Base-by-base conservation (phyloP, 305 asterid species). In the Plantago coronopus region DNA sequence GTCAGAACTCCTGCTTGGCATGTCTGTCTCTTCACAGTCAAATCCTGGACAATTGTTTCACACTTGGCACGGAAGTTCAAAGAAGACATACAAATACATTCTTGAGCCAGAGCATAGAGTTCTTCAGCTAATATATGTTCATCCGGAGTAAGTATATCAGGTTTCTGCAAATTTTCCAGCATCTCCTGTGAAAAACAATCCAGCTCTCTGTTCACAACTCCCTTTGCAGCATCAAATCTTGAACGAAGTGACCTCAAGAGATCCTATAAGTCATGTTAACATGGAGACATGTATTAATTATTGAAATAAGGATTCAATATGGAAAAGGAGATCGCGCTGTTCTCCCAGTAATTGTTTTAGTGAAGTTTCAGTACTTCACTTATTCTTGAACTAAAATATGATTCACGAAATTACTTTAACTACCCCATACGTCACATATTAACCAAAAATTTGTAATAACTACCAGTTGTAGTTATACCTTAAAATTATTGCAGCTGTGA, bases 171-270 rank as follows among this genome's bases (percentile, higher is more conserved):
- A 48, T 77, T 64, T 61, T 83, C 85, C 72, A 81, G 76, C 70
- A 84, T 62, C 68, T 91, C 96, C 63, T 54, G 79, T 21, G 89
- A 81, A 79, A 88, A 82, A 74, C 77, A 71, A 62, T 80, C 84
- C 56, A 91, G 85, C 77, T 91, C 96, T 53, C 74, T 76, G 78
- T 86, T 79, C 72, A 91, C 91, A 43, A 80, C 85, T 71, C 83
- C 87, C 73, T 91, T 91, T 53, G 95, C 88, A 54, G 91, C 83
- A 75, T 84, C 95, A 73, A 91, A 91, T 80, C 83, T 86, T 38
- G 88, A 84, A 64, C 80, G 85, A 65, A 91, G 82, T 66, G 95
- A 84, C 73, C 85, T 83, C 73, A 91, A 57, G 66, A 91, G 84
- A 71, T 81, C 96, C 98, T 91, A 75, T 61, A 76, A 46, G 48